Percentiles rank a stretch among this genome's conserved stretches.
These are phyloP conservation scores for Hericium erinaceus DNA, from an alignment of 768 basidiomycete genomes.

Conservation along the genomic window DNA sequence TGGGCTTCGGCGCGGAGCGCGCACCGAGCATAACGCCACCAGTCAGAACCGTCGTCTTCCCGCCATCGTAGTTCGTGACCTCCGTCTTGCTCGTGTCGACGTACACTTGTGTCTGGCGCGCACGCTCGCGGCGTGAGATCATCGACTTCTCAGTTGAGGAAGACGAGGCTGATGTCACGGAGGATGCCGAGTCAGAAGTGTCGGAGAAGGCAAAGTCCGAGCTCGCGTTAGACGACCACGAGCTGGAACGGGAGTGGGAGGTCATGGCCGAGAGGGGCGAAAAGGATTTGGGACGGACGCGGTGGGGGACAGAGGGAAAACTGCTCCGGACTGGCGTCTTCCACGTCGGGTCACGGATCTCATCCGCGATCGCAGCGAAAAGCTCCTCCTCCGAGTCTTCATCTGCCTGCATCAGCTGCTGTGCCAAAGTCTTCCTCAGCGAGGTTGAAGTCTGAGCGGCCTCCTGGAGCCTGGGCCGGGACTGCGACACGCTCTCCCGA, in stretches of 20 bases:
- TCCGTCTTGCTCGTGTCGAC: conserved; percentile 68
- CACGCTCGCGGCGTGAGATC: conserved; percentile 60
- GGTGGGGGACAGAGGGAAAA: conserved; percentile 36
- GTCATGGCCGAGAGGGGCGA: conserved; percentile 54
- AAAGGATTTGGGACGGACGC: conserved; percentile 34
- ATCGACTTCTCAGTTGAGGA: conserved; percentile 29
- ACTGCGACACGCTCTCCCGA: conserved; percentile 13
- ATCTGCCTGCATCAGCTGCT: conserved; percentile 67
- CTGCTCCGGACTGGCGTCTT: conserved; percentile 51
- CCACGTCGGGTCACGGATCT: conserved; percentile 63
- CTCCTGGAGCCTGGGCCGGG: conserved; percentile 16
- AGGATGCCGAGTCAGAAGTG: conserved; percentile 32
- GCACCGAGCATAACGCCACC: conserved; percentile 81
- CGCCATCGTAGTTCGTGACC: conserved; percentile 80
- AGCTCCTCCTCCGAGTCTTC: conserved; percentile 62
- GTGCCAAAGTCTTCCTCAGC: conserved; percentile 41
- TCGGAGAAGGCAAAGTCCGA: conserved; percentile 63
- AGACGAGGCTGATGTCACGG: conserved; percentile 33
- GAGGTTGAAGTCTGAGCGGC: conserved; percentile 12
- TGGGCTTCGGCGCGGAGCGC: conserved; percentile 23
- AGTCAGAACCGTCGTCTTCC: conserved; percentile 81
- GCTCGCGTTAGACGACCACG: conserved; percentile 62
- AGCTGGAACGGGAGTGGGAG: conserved; percentile 40
- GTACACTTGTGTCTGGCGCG: conserved; percentile 61
- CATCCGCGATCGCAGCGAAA: conserved; percentile 66